phyloP scores from a whole-genome alignment of 169 alveolate genomes.

The Plasmodium chabaudi region DNA sequence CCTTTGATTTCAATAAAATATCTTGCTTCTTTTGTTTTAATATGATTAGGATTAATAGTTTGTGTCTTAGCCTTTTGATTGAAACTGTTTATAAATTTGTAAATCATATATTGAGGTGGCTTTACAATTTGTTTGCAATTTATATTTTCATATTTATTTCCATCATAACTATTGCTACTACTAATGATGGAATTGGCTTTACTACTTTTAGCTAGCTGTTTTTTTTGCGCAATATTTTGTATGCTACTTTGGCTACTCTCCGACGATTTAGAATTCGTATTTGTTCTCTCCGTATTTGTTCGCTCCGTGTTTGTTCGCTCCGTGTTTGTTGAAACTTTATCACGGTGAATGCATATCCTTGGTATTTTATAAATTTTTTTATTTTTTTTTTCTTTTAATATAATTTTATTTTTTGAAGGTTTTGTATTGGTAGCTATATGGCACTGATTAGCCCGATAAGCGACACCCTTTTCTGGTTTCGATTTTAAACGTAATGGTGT shows the following conservation, averaged over 20 bases:
- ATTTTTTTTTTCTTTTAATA: neutral
- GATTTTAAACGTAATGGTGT: constrained; percentile 33
- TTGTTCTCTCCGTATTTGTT: neutral
- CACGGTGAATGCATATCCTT: neutral
- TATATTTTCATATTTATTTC: no score
- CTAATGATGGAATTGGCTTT: no score
- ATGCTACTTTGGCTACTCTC: no score
- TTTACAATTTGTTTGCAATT: no score
- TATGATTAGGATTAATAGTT: no score
- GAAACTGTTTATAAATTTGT: no score
- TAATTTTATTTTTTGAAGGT: constrained; percentile 9
- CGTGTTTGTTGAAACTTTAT: neutral
- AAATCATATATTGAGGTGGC: no score
- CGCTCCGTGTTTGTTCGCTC: neutral
- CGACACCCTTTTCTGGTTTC: neutral
- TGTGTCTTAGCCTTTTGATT: no score
- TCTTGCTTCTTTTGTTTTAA: no score
- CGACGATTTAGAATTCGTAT: neutral
- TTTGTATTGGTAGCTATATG: constrained; percentile 16
- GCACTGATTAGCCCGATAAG: neutral
- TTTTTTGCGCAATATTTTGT: no score
- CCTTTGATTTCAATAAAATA: neutral
- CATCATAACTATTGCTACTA: no score
- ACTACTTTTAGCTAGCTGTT: no score
- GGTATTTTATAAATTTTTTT: neutral